Conservation (phyloP, 768 basidiomycete species). For the Saitozyma sp. region DNA sequence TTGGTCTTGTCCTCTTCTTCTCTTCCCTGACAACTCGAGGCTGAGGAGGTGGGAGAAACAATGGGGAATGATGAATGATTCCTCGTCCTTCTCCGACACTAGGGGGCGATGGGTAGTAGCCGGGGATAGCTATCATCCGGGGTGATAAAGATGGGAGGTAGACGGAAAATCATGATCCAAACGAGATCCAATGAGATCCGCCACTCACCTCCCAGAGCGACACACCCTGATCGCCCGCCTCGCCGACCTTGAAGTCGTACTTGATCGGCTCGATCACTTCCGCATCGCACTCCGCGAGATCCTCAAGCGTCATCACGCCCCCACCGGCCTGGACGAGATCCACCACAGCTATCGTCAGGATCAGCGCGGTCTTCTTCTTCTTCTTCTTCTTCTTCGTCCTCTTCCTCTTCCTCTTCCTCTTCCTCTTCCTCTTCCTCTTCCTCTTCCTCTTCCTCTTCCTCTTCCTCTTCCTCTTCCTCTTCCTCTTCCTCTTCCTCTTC, state of each 20-base stretch:
- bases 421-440: neutral
- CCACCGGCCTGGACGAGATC: slow-evolving; percentile 74
- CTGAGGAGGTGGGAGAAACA: neutral
- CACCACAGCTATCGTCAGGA: slow-evolving; percentile 27
- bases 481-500: slow-evolving; percentile 55
- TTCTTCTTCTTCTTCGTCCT: too few relatives aligned
- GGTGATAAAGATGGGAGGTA: too few relatives aligned
- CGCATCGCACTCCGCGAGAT: slow-evolving; percentile 78
- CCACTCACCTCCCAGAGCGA: slow-evolving; percentile 80
- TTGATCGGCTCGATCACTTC: slow-evolving; percentile 84
- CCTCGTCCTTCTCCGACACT: too few relatives aligned
- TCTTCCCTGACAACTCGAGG: too few relatives aligned
- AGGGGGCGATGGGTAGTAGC: too few relatives aligned
- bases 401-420: too few relatives aligned
- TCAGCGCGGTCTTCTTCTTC: slow-evolving; percentile 1
- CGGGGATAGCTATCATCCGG: neutral
- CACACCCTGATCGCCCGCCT: slow-evolving; percentile 67
- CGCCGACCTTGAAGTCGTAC: slow-evolving; percentile 64
- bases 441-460: slow-evolving; percentile 62
- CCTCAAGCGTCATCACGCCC: slow-evolving; percentile 91
- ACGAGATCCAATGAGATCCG: neutral
- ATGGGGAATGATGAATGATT: neutral
- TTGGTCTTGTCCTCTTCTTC: neutral
- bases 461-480: neutral
- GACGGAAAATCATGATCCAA: too few relatives aligned